Conservation (phyloP, 805 yeast genomes). For the Cyberlindnera xylosilytica region DNA sequence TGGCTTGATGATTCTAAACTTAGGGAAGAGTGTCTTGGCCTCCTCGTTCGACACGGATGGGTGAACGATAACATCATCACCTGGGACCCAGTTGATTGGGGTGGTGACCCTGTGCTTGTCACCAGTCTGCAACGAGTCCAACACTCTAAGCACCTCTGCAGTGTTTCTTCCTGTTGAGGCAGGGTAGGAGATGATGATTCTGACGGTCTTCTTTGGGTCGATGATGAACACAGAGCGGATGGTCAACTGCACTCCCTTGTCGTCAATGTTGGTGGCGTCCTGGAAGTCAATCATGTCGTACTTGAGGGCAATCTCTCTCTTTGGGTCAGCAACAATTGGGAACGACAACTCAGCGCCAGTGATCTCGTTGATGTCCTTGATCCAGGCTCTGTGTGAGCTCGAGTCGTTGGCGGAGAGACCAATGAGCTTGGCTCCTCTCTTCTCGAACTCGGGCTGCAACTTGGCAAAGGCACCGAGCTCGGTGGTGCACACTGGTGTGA, state of each 20-base stretch:
- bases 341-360: slow-evolving; percentile 55
- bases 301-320: slow-evolving; percentile 54
- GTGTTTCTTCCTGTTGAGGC: slow-evolving; percentile 76
- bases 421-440: slow-evolving; percentile 62
- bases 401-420: slow-evolving; percentile 66
- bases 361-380: slow-evolving; percentile 67
- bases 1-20: slow-evolving; percentile 57
- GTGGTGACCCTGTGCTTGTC: slow-evolving; percentile 63
- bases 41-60: slow-evolving; percentile 59
- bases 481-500: slow-evolving; percentile 78
- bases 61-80: slow-evolving; percentile 71
- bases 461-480: slow-evolving; percentile 75
- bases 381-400: slow-evolving; percentile 63
- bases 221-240: slow-evolving; percentile 70
- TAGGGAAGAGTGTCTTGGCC: slow-evolving; percentile 59
- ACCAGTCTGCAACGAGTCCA: slow-evolving; percentile 66
- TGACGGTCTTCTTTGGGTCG: slow-evolving; percentile 61
- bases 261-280: slow-evolving; percentile 64
- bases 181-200: slow-evolving; percentile 65
- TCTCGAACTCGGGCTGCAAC: slow-evolving; percentile 64
- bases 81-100: slow-evolving; percentile 71
- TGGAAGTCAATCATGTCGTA: slow-evolving; percentile 73
- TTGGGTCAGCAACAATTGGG: slow-evolving; percentile 69
- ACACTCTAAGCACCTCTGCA: slow-evolving; percentile 66
- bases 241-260: slow-evolving; percentile 62